These are phyloP conservation scores for Pichia paraexigua DNA, from an alignment of 805 yeast species.

Conservation along the genomic window DNA sequence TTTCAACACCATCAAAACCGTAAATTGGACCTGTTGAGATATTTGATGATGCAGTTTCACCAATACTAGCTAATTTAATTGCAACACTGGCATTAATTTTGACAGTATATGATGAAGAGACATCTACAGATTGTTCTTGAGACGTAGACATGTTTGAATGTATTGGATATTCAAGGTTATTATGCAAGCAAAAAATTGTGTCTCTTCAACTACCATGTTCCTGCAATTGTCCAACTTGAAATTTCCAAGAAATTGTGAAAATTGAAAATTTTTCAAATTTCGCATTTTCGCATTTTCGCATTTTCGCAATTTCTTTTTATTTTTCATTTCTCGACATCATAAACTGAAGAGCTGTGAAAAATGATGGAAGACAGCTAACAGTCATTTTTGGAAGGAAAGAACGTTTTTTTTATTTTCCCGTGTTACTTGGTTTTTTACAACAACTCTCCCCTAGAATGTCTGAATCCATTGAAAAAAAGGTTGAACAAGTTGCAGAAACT, in stretches of 20 bases:
- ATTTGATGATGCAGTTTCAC: constrained; percentile 54
- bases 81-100: constrained; percentile 47
- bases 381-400: not conserved
- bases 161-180: not conserved
- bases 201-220: not conserved
- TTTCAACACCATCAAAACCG: constrained; percentile 50
- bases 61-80: constrained; percentile 56
- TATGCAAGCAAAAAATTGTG: not conserved
- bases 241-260: not conserved
- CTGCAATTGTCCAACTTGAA: not conserved
- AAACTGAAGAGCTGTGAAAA: not conserved
- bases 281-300: not conserved
- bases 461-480: constrained; percentile 29
- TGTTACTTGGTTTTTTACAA: not conserved
- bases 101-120: constrained; percentile 20
- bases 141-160: not conserved
- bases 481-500: constrained; percentile 59
- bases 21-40: constrained; percentile 63
- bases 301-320: too few relatives aligned
- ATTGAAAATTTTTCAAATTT: not conserved
- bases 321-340: not conserved
- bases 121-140: not conserved
- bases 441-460: constrained; percentile 17
- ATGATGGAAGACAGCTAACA: not conserved
- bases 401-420: not conserved